phyloP scores from a whole-genome alignment of 164 flowering plant genomes.

The Echeveria elegans region DNA sequence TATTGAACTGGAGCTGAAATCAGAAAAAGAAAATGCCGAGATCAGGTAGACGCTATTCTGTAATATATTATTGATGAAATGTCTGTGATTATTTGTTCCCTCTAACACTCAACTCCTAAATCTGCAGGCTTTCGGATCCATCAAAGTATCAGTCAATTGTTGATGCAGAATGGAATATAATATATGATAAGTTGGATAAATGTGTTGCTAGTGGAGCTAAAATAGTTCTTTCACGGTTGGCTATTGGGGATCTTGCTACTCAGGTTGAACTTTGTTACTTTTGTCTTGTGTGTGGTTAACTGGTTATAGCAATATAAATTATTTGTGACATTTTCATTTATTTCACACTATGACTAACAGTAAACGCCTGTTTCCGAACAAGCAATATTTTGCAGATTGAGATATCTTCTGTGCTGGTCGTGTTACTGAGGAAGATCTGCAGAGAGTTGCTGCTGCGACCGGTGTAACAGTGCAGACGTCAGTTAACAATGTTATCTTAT shows the following conservation, averaged over 20 bases:
- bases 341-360: background rate
- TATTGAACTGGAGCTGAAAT: slow-evolving; percentile 89
- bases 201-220: slow-evolving; percentile 94
- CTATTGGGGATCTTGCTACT: slow-evolving; percentile 94
- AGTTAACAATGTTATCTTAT: slow-evolving; percentile 86
- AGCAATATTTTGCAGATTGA: slow-evolving; percentile 96
- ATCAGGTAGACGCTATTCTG: slow-evolving; percentile 47
- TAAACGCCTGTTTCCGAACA: background rate
- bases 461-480: slow-evolving; percentile 97
- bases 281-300: too few species aligned
- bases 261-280: slow-evolving; percentile 43
- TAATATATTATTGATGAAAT: background rate
- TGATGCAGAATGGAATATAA: slow-evolving; percentile 99
- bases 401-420: slow-evolving; percentile 99
- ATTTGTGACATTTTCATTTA: background rate
- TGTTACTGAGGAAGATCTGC: slow-evolving; percentile 92
- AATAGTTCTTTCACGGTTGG: slow-evolving; percentile 86
- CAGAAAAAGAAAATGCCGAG: slow-evolving; percentile 99
- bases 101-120: background rate
- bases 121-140: slow-evolving; percentile 82
- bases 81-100: background rate
- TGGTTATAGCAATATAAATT: background rate
- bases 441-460: slow-evolving; percentile 89
- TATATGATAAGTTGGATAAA: slow-evolving; percentile 95
- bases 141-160: slow-evolving; percentile 94